Base-by-base conservation (phyloP, 352 stramenopile genomes). In the Phytophthora vignae region DNA sequence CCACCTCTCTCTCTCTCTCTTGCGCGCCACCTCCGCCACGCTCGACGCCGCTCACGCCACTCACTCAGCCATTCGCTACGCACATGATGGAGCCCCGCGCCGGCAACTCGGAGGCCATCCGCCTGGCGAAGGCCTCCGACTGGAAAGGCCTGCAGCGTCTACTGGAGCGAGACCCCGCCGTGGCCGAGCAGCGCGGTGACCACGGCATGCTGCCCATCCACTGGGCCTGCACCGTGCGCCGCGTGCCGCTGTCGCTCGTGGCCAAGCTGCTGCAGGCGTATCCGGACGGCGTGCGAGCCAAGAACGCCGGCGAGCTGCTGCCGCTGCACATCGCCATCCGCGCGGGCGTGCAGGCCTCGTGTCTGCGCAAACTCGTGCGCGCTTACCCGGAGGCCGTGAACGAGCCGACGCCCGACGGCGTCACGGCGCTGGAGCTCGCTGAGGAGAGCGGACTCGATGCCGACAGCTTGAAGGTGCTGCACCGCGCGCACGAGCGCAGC, bases 201-300 rank as follows among this genome's bases (percentile, higher is more conserved):
- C 91, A 94, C 66, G 85, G 73, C 69, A 94, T 96, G 88, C 81
- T 94, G n/a, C 87, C 88, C 6, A 74, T 96, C 42, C 88, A 96
- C 60, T 96, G 88, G 88, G 87, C 78, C 10, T 94, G 85, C 69
- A 94, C 88, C 0, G 88, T 94, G 44, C 67, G 68, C 46, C 77
- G 79, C 10, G 85, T 91, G 42, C 87, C 88, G 6, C 58, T 93
- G 11, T 64, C 82, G n/a, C 75, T 96, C 15, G 75, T 96, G 27
- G 61, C 76, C 9, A 82, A 78, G 8, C 79, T 96, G 19, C 73
- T 96, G 14, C 66, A 77, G 49, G 87, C 85, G 4, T 83, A 89
- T 63, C 88, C 88, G 15, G 80, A 87, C 19, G 84, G 84, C 19
- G 84, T 85, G 14, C 67, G 68, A 50, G 70, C 74, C 17, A 88